phyloP scores from a whole-genome alignment of 2,329 filamentous ascomycete species.

The Fusarium sterilihyphosum region DNA sequence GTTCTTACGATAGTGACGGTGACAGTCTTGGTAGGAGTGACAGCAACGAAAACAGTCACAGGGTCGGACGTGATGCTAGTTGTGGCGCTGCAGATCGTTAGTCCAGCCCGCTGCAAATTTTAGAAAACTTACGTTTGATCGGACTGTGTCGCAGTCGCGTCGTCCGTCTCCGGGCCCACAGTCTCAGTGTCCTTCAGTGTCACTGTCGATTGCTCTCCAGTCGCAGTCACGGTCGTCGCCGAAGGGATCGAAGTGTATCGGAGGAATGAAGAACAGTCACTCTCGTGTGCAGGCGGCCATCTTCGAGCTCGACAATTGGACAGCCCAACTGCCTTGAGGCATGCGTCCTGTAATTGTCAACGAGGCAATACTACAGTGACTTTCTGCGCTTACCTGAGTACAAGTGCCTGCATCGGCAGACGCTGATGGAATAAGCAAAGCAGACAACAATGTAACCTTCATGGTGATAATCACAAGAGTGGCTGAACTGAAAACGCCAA shows the following conservation, averaged over 20 bases:
- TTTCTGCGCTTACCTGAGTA: accelerated
- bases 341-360: background rate
- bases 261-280: background rate
- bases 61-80: background rate
- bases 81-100: background rate
- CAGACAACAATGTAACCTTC: background rate
- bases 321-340: background rate
- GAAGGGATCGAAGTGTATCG: background rate
- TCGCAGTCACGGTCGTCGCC: background rate
- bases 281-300: background rate
- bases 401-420: background rate
- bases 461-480: background rate
- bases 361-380: accelerated
- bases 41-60: background rate
- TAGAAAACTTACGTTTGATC: background rate
- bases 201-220: background rate
- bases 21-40: background rate
- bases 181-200: background rate
- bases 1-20: background rate
- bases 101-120: accelerated
- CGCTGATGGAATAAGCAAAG: background rate
- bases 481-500: background rate
- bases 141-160: background rate
- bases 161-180: background rate
- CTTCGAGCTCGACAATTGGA: background rate